These are phyloP conservation scores for Pichia heedii DNA, from an alignment of 805 yeast species.

Conservation along the genomic window DNA sequence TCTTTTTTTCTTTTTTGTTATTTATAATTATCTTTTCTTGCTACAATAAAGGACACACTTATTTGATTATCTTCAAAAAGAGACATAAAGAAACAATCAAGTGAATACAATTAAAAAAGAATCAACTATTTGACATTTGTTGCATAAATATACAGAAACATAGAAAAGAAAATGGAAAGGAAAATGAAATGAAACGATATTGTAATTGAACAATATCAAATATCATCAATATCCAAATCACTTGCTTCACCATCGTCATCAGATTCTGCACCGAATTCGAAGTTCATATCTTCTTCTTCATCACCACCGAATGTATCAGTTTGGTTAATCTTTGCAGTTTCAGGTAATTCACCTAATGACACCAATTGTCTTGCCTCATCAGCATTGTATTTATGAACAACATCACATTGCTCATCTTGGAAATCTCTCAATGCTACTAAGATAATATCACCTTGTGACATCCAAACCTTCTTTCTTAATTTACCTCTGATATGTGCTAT, in stretches of 20 bases:
- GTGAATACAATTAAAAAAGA: too few relatives aligned
- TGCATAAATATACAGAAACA: background rate
- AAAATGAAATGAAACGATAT: background rate
- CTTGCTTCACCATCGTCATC: conserved; percentile 64
- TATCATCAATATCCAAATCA: conserved; percentile 88
- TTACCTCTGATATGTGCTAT: conserved; percentile 98
- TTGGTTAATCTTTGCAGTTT: conserved; percentile 93
- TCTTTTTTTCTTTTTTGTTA: too few relatives aligned
- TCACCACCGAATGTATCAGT: conserved; percentile 95
- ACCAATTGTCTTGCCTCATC: conserved; percentile 98
- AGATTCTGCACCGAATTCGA: conserved; percentile 93
- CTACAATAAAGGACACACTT: too few relatives aligned
- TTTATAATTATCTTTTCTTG: too few relatives aligned
- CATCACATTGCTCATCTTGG: conserved; percentile 98
- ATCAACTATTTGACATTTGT: too few relatives aligned
- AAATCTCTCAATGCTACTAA: conserved; percentile 94
- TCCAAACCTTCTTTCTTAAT: conserved; percentile 99
- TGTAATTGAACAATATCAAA: conserved; percentile 33
- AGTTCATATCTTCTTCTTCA: conserved; percentile 94
- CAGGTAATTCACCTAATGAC: conserved; percentile 94
- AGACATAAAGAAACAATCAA: too few relatives aligned
- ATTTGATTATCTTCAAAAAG: too few relatives aligned
- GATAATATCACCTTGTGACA: conserved; percentile 97
- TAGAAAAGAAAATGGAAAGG: background rate
- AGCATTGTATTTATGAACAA: conserved; percentile 89